Percentiles rank a stretch among this genome's conserved stretches.
These are phyloP conservation scores for Yamadazyma sp. DNA, from an alignment of 805 yeast genomes.

Conservation along the genomic window DNA sequence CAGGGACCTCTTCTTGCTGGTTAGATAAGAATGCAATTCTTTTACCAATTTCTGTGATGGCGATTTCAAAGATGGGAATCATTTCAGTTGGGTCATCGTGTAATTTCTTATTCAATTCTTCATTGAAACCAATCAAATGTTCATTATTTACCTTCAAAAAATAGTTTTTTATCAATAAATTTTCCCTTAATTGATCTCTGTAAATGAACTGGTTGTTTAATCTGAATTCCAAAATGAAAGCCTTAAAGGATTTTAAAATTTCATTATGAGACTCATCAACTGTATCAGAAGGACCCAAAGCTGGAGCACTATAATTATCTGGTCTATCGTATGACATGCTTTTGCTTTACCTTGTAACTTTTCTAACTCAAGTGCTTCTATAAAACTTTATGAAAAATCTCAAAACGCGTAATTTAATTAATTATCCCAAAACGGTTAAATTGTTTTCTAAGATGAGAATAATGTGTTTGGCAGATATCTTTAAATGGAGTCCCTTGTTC, in stretches of 20 bases:
- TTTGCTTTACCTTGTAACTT: background rate
- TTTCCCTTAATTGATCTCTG: slow-evolving; percentile 87
- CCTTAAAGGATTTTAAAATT: slow-evolving; percentile 70
- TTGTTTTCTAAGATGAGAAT: no score
- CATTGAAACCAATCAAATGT: slow-evolving; percentile 84
- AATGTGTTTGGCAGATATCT: no score
- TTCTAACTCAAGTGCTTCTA: background rate
- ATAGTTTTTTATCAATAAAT: slow-evolving; percentile 73
- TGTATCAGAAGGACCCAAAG: slow-evolving; percentile 78
- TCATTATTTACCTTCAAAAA: slow-evolving; percentile 73
- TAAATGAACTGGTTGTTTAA: slow-evolving; percentile 79
- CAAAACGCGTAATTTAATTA: slow-evolving; percentile 15
- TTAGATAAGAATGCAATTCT: slow-evolving; percentile 54
- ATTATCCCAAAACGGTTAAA: slow-evolving; percentile 8
- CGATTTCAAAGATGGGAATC: slow-evolving; percentile 80
- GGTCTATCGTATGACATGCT: slow-evolving; percentile 72
- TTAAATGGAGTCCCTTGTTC: no score
- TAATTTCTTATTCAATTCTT: slow-evolving; percentile 79
- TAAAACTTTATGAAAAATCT: background rate
- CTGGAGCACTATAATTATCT: slow-evolving; percentile 72
- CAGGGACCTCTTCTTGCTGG: slow-evolving; percentile 50
- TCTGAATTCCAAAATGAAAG: slow-evolving; percentile 82
- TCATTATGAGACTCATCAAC: slow-evolving; percentile 65
- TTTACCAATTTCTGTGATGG: slow-evolving; percentile 83
- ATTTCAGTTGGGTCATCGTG: slow-evolving; percentile 85